Conservation (phyloP, 805 yeast species). For the Teunomyces tritomae region DNA sequence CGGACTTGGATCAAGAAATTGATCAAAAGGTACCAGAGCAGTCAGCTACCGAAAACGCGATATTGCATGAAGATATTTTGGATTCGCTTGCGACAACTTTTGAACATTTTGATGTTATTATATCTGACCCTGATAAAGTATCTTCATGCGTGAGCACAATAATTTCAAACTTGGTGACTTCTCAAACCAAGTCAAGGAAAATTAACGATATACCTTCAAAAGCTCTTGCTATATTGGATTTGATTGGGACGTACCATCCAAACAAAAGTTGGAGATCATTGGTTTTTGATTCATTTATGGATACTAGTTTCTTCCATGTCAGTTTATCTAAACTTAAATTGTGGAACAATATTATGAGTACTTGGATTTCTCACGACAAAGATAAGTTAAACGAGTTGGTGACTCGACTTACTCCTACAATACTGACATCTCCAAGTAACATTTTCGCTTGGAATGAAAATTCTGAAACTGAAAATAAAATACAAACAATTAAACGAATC, state of each 20-base stretch:
- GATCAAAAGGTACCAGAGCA: constrained; percentile 11
- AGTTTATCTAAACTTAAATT: constrained; percentile 20
- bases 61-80: constrained; percentile 44
- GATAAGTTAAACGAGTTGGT: constrained; percentile 55
- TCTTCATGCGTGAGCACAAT: constrained; percentile 49
- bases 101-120: constrained; percentile 35
- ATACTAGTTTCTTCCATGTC: constrained; percentile 51
- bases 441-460: constrained; percentile 70
- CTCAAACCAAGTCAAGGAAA: constrained; percentile 48
- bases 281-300: constrained; percentile 64
- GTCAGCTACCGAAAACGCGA: constrained; percentile 3
- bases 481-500: constrained; percentile 57
- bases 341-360: constrained; percentile 57
- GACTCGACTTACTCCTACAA: constrained; percentile 27
- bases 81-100: constrained; percentile 32
- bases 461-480: constrained; percentile 55
- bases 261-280: constrained; percentile 61
- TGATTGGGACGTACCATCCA: constrained; percentile 32
- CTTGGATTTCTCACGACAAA: constrained; percentile 66
- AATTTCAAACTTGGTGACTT: constrained; percentile 50
- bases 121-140: constrained; percentile 63
- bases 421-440: constrained; percentile 52
- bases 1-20: constrained; percentile 12
- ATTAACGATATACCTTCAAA: constrained; percentile 36
- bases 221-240: constrained; percentile 45